Base-by-base conservation (phyloP, 106 monocot genomes). In the Hemerocallis citrina region DNA sequence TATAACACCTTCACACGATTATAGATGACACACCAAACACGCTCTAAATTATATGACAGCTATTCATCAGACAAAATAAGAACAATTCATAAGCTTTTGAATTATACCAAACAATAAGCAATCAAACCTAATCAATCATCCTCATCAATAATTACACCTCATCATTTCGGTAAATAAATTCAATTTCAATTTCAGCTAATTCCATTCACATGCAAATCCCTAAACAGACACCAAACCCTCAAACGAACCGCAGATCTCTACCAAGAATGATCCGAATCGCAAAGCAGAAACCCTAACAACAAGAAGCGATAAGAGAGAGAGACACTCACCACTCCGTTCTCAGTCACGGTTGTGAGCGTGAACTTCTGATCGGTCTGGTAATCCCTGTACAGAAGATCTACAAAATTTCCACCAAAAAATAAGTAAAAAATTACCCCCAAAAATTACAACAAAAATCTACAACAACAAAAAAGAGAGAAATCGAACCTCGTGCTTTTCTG, bases 331-430 rank as follows among this genome's bases (percentile, higher is more conserved):
- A 85, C 57, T 62, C 89, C 89, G 67, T 74, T 79, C 22, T 62
- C 57, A 14, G 85, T 78, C 65, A 64, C 67, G 66, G 85, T 90
- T 25, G 85, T 82, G 61, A 90, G 32, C 0, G 69, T 57, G 47
- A 90, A 75, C 67, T 90, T 90, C 66, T 85, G 81, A 56, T 90
- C 89, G 13, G 85, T 81, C 49, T 64, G 71, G 56, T 75, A 85
- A 48, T 90, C 85, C 64, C 37, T 81, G 55, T 85, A 85, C 54
- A 90, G 43, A 38, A 90, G 81, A 85, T 90, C 89, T 90, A 31
- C 8, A 55, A 10, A 3, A 1, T 32, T n/a, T n/a, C n/a, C n/a
- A 39, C 6, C 22, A 31, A 55, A 19, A 12, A 43, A 61, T 29
- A 41, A 16, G 20, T n/a, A 28, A 39, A 48, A 37, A 56, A 19